Evolutionary conservation across 2,329 filamentous ascomycete species (phyloP).

Genomic region (Arthrobotrys iridis): DNA sequence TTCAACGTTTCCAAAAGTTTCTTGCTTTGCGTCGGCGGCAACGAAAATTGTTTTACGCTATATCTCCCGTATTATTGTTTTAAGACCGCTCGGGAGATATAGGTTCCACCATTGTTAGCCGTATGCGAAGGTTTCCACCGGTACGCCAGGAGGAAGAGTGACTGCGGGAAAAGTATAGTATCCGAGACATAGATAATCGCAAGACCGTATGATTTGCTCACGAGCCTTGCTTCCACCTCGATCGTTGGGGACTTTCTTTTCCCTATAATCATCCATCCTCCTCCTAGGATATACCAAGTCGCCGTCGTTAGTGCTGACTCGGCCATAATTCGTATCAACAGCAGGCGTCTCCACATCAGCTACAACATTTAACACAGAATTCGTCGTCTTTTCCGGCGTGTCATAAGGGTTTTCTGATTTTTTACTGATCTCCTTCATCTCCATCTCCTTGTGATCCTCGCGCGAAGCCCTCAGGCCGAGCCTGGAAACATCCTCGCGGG

Average conservation of each 20-base stretch:
- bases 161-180: not conserved
- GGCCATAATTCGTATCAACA: conserved; percentile 32
- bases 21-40: conserved; percentile 27
- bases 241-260: not conserved
- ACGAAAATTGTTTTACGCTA: conserved; percentile 51
- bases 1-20: conserved; percentile 1
- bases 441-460: conserved; percentile 53
- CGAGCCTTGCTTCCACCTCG: not conserved
- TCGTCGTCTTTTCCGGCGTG: conserved; percentile 55
- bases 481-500: conserved; percentile 59
- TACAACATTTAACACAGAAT: conserved; percentile 53
- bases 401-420: conserved; percentile 45
- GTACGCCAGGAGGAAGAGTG: conserved; percentile 23
- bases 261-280: not conserved
- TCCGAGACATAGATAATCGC: not conserved
- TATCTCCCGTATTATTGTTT: conserved; percentile 10
- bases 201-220: not conserved
- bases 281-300: not conserved
- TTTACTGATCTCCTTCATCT: conserved; percentile 54
- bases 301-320: conserved; percentile 23
- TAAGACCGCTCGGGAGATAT: conserved; percentile 8
- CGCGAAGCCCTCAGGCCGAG: conserved; percentile 58
- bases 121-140: conserved; percentile 46
- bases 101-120: conserved; percentile 55
- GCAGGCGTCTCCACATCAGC: conserved; percentile 23